Evolutionary conservation across 305 asterid genomes (phyloP).

Genomic region (Stenogyne calaminthoides): DNA sequence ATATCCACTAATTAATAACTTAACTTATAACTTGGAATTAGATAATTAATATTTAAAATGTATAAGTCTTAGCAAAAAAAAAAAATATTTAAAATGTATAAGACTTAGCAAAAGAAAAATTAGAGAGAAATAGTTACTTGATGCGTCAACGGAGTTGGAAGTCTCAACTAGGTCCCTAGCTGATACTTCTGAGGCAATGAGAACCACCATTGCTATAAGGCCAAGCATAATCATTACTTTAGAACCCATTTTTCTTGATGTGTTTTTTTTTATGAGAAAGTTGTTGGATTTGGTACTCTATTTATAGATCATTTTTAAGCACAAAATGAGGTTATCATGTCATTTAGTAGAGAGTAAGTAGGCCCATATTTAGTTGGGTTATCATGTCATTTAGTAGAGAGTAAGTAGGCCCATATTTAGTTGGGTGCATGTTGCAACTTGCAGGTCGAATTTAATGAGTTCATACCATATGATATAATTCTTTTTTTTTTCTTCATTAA

Average conservation of each 20-base stretch:
- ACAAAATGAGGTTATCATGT: neutral
- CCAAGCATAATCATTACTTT: slow-evolving; percentile 32
- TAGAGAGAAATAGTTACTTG: slow-evolving; percentile 7
- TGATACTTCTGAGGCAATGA: slow-evolving; percentile 41
- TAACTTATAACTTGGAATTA: too few species aligned
- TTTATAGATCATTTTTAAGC: slow-evolving; percentile 26
- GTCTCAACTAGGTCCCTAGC: slow-evolving; percentile 15
- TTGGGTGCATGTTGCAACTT: slow-evolving; percentile 11
- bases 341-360: neutral
- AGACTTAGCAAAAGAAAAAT: too few species aligned
- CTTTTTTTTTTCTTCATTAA: too few species aligned
- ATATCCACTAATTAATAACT: too few species aligned
- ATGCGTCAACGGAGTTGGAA: neutral
- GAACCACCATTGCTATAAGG: slow-evolving; percentile 36
- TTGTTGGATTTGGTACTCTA: neutral
- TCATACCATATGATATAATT: neutral
- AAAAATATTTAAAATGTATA: too few species aligned
- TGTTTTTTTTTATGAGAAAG: neutral
- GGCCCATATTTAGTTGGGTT: too few species aligned
- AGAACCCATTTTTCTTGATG: slow-evolving; percentile 33
- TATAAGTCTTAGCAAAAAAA: too few species aligned
- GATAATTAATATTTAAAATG: too few species aligned
- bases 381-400: too few species aligned
- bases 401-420: slow-evolving; percentile 3
- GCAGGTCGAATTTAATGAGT: neutral